A percentile compares a stretch with the other conserved stretches of the same genome.
Evolutionary conservation across 1,284 basidiomycete species (phyloP).

Genomic region (Ceratobasidium theobromae): DNA sequence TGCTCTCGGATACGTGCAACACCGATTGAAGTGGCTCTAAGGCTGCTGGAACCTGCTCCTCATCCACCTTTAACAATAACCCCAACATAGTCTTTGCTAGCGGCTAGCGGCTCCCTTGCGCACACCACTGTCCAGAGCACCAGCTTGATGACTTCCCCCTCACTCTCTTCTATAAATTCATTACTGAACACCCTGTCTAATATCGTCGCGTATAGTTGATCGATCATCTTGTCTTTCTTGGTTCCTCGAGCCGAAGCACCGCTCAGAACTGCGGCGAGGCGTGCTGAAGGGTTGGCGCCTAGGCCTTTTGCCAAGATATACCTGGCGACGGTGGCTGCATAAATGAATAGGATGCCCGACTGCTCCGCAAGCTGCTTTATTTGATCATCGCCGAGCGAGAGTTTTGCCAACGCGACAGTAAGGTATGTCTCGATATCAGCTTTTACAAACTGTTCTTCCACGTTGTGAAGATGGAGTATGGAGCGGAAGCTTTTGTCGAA

Average conservation of each 20-base stretch:
- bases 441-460: background rate
- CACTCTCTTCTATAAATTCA: background rate
- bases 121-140: background rate
- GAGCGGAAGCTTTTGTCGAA: background rate
- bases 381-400: background rate
- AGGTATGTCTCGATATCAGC: constrained; percentile 21
- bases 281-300: background rate
- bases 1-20: background rate
- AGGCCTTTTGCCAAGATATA: background rate
- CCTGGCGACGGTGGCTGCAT: constrained; percentile 11
- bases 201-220: background rate
- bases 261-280: background rate
- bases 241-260: background rate
- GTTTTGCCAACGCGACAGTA: background rate
- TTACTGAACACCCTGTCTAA: background rate
- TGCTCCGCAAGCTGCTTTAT: background rate
- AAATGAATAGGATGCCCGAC: constrained; percentile 11
- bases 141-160: background rate
- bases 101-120: background rate
- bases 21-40: background rate
- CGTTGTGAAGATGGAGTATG: background rate
- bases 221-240: background rate
- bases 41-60: background rate
- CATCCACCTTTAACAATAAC: background rate
- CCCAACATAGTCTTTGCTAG: background rate